phyloP scores from a whole-genome alignment of 2,329 filamentous ascomycete genomes.

The Aureobasidium musti region DNA sequence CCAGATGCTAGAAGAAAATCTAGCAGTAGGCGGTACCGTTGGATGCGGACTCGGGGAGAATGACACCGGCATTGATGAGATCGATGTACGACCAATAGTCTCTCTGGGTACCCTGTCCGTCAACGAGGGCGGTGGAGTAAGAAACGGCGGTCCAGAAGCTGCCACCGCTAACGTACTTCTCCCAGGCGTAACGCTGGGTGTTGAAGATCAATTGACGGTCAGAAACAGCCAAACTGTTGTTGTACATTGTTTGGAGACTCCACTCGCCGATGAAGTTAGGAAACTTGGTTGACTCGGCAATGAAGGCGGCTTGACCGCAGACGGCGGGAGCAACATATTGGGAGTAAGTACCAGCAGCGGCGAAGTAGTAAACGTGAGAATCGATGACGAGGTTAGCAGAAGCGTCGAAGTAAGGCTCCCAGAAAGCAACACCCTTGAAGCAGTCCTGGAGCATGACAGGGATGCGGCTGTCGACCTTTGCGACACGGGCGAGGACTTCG shows the following conservation, averaged over 20 bases:
- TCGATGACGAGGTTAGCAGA: slow-evolving; percentile 36
- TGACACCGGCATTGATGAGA: slow-evolving; percentile 29
- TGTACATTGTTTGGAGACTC: slow-evolving; percentile 38
- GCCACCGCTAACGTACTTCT: slow-evolving; percentile 41
- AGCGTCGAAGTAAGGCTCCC: slow-evolving; percentile 31
- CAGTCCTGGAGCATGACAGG: slow-evolving; percentile 42
- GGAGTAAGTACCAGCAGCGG: slow-evolving; percentile 31
- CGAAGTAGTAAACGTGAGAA: slow-evolving; percentile 38
- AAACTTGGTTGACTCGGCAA: slow-evolving; percentile 33
- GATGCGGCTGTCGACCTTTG: slow-evolving; percentile 37
- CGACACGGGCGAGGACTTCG: slow-evolving; percentile 36
- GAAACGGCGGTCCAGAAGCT: slow-evolving; percentile 35
- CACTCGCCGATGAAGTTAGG: slow-evolving; percentile 41
- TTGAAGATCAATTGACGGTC: slow-evolving; percentile 39
- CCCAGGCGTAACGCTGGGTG: slow-evolving; percentile 41
- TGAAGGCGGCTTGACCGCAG: slow-evolving; percentile 33
- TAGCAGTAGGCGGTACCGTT: slow-evolving; percentile 31
- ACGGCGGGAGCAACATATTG: slow-evolving; percentile 32
- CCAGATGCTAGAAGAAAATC: not conserved
- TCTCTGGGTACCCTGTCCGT: slow-evolving; percentile 32
- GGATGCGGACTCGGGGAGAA: slow-evolving; percentile 20
- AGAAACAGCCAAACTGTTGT: slow-evolving; percentile 38
- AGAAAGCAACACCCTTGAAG: slow-evolving; percentile 33
- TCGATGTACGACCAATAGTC: slow-evolving; percentile 33
- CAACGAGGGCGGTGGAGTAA: slow-evolving; percentile 25